Base-by-base conservation (phyloP, 805 yeast species). In the Candida vartiovaarae region DNA sequence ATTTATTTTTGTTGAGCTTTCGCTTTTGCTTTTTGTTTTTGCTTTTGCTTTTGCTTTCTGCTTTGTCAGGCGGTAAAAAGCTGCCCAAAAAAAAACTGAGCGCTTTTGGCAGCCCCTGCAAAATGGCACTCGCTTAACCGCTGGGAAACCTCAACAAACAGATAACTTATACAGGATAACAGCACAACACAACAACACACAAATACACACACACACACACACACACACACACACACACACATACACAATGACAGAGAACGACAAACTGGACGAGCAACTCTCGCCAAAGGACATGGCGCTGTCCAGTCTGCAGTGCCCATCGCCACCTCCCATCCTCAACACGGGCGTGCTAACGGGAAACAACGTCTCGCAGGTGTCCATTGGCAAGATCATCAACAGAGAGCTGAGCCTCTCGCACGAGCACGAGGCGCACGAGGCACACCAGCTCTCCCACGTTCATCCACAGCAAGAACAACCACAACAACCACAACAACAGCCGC, bases 241-340 rank as follows among this genome's bases (percentile, higher is more conserved):
- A 23, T 11, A 36, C 11, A 36, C 11, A 9, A 36, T 32, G 36
- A 23, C 36, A n/a, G 32, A 32, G 30, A 20, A 29, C 24, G 29
- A 27, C 40, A 39, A 36, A n/a, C 28, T 23, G 31, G 38, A 35
- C 6, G 40, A 32, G 28, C 44, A 26, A 25, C 46, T 51, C 11
- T 70, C 75, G 0, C 81, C 82, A 4, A 71, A 79, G 32, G 77
- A 72, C 9, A 57, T 75, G 60, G 83, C 84, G 1, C 62, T 77
- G 31, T 76, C 84, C 6, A 75, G 70, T 55, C 59, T 79, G 43
- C 68, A 82, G 47, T 77, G 84, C 50, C 85, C 86, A 2, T 80
- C 85, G 4, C 86, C 87, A n/a, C 84, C 87, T 1, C 85, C 87
- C 6, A 79, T 80, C 42, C 62, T 79, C 38, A 68, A 68, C 43